Conservation (phyloP, 108 stramenopile species). For the Cyclostephanos invisitatus region DNA sequence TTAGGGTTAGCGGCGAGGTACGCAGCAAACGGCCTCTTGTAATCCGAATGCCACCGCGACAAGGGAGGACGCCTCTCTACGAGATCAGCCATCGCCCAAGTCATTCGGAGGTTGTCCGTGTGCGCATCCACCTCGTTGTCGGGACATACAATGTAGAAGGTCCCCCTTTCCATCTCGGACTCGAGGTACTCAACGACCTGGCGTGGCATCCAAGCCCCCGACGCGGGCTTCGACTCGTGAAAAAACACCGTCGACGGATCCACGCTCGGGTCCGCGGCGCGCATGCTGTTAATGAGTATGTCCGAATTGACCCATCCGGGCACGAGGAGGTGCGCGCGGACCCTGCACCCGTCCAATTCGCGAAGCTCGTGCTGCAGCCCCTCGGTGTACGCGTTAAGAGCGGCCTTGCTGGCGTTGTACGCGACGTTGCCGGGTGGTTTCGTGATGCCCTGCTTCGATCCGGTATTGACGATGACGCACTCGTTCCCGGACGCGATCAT, state of each 20-base stretch:
- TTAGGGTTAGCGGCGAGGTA: conserved; percentile 7
- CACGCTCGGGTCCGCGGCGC: conserved; percentile 31
- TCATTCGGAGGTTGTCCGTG: conserved; percentile 65
- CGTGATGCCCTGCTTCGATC: conserved; percentile 69
- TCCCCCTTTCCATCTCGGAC: conserved; percentile 44
- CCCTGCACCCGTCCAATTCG: conserved; percentile 25
- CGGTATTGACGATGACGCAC: conserved; percentile 61
- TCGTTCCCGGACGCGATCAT: conserved; percentile 55
- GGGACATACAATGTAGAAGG: conserved; percentile 62
- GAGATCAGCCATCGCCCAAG: conserved; percentile 66
- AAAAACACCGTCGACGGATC: conserved; percentile 44
- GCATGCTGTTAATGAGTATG: conserved; percentile 47
- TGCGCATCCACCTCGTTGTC: conserved; percentile 65
- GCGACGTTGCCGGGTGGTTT: conserved; percentile 64
- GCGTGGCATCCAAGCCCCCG: conserved; percentile 63
- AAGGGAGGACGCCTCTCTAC: conserved; percentile 53
- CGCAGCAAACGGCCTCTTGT: conserved; percentile 44
- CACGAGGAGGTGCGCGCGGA: conserved; percentile 52
- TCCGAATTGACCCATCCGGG: conserved; percentile 70
- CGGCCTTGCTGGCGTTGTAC: conserved; percentile 65
- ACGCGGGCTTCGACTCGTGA: conserved; percentile 58
- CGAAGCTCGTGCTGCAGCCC: conserved; percentile 62
- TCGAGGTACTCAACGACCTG: conserved; percentile 64
- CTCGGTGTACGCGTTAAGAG: conserved; percentile 62
- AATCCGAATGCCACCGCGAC: conserved; percentile 62